A percentile compares a stretch with the other conserved stretches of the same genome.
phyloP scores from a whole-genome alignment of 1,284 basidiomycete genomes.

The Malassezia obtusa region DNA sequence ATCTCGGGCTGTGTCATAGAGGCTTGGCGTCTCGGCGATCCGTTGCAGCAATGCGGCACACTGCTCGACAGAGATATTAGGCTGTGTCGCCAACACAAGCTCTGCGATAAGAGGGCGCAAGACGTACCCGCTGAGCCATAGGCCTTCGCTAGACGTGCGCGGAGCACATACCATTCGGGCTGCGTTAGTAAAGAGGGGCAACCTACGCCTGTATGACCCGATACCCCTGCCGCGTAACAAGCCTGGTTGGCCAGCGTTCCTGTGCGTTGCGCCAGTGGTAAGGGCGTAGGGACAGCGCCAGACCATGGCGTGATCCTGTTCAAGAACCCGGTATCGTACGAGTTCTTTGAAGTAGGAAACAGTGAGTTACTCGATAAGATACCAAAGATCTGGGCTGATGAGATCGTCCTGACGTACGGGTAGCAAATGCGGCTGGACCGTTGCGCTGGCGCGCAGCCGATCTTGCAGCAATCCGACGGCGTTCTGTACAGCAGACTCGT shows the following conservation, averaged over 20 bases:
- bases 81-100: slow-evolving; percentile 3
- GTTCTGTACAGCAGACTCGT: not conserved
- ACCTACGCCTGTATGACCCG: slow-evolving; percentile 1
- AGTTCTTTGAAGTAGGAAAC: too few species aligned
- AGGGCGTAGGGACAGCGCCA: slow-evolving; percentile 3
- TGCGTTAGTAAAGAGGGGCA: not conserved
- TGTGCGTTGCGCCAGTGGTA: not conserved
- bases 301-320: not conserved
- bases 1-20: not conserved
- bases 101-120: not conserved
- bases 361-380: not conserved
- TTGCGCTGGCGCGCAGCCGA: not conserved
- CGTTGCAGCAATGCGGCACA: not conserved
- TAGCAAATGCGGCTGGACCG: slow-evolving; percentile 6
- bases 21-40: slow-evolving; percentile 2
- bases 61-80: not conserved
- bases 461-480: slow-evolving; percentile 2
- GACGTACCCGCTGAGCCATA: slow-evolving; percentile 14
- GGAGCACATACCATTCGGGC: slow-evolving; percentile 13
- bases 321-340: not conserved
- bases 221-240: not conserved
- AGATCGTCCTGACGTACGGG: not conserved
- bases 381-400: not conserved
- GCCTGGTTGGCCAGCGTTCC: slow-evolving; percentile 3
- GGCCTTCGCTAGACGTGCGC: slow-evolving; percentile 3